Evolutionary conservation across 2,329 filamentous ascomycete species (phyloP).

Genomic region (Tolypocladium album): DNA sequence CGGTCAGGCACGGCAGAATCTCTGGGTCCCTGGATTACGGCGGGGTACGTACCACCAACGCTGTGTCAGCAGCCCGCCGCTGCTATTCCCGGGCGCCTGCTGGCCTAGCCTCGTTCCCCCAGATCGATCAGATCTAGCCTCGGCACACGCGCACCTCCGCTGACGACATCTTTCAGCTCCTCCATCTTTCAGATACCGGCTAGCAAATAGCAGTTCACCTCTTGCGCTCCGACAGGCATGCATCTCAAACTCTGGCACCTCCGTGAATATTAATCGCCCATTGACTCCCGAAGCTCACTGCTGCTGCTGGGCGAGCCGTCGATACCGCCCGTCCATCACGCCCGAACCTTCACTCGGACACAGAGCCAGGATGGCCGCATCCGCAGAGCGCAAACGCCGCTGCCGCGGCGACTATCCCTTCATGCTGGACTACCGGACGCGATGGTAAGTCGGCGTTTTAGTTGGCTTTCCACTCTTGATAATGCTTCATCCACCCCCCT

Average conservation of each 20-base stretch:
- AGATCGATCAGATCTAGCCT: neutral
- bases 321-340: neutral
- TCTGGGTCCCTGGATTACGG: neutral
- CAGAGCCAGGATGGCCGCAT: constrained; percentile 5
- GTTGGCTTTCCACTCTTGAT: neutral
- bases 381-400: constrained; percentile 43
- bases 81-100: neutral
- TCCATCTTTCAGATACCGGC: neutral
- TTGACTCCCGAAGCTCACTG: neutral
- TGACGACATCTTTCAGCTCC: neutral
- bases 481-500: neutral
- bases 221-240: neutral
- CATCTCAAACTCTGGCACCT: neutral
- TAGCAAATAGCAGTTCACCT: neutral
- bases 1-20: constrained; percentile 18
- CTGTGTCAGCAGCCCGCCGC: too few relatives aligned
- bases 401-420: constrained; percentile 66
- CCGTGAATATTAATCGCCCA: neutral
- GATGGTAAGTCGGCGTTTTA: constrained; percentile 49
- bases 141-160: neutral
- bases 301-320: neutral
- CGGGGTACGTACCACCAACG: neutral
- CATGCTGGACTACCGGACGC: constrained; percentile 69
- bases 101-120: neutral
- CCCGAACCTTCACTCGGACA: neutral